These are phyloP conservation scores for Boletellus emodensis DNA, from an alignment of 768 basidiomycete species.

Conservation along the genomic window DNA sequence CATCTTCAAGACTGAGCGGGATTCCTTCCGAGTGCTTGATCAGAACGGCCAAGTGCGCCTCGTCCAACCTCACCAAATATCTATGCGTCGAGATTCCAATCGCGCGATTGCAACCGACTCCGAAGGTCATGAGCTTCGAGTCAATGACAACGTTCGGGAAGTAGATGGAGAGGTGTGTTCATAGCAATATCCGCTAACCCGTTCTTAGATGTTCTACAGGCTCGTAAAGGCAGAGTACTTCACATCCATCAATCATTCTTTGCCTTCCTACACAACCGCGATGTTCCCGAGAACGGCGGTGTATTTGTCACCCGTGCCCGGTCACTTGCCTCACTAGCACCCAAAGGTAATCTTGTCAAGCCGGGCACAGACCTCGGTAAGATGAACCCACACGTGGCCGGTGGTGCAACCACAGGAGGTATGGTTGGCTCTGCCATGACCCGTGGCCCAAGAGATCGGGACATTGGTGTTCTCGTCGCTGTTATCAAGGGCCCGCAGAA, in stretches of 20 bases:
- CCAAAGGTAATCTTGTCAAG: conserved; percentile 73
- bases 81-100: conserved; percentile 79
- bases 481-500: conserved; percentile 88
- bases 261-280: conserved; percentile 92
- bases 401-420: conserved; percentile 57
- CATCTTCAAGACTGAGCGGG: conserved; percentile 95
- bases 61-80: conserved; percentile 92
- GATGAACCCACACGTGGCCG: conserved; percentile 76
- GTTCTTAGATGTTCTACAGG: conserved; percentile 36
- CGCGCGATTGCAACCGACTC: conserved; percentile 86
- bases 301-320: conserved; percentile 91
- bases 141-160: conserved; percentile 92
- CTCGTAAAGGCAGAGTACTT: conserved; percentile 83
- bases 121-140: conserved; percentile 80
- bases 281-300: conserved; percentile 85
- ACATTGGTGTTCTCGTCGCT: conserved; percentile 74
- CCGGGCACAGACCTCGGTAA: conserved; percentile 76
- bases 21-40: conserved; percentile 93
- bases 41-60: conserved; percentile 87
- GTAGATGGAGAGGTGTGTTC: conserved; percentile 74
- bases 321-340: conserved; percentile 77
- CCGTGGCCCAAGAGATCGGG: conserved; percentile 75
- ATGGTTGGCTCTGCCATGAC: conserved; percentile 82
- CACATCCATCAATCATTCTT: conserved; percentile 94
- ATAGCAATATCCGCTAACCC: background rate